These are phyloP conservation scores for Orbilia oligospora DNA, from an alignment of 2,329 filamentous ascomycete species.

Conservation along the genomic window DNA sequence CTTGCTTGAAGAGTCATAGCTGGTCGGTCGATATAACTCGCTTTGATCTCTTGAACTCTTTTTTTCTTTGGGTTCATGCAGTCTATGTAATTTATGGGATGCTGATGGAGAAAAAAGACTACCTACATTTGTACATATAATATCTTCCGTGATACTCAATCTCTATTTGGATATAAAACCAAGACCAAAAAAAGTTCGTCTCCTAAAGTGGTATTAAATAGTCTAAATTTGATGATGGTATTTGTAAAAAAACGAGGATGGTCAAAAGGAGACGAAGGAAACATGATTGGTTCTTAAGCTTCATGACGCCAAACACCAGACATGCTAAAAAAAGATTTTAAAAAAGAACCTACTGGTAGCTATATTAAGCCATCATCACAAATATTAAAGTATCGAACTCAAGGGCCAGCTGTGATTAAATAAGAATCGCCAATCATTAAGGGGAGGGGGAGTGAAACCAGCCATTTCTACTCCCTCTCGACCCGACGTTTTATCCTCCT, in stretches of 20 bases:
- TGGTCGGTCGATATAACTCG: not conserved
- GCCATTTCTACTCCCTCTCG: not conserved
- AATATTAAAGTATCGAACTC: not conserved
- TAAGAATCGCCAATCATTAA: not conserved
- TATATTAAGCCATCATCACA: too few relatives aligned
- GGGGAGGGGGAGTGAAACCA: not conserved
- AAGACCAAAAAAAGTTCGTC: not conserved
- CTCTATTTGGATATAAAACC: slow-evolving; percentile 1
- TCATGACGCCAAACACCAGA: slow-evolving; percentile 34
- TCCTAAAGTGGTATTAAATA: not conserved
- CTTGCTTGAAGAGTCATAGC: not conserved
- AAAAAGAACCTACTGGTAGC: too few relatives aligned
- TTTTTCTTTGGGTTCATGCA: too few relatives aligned
- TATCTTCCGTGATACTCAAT: slow-evolving; percentile 19
- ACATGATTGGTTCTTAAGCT: not conserved
- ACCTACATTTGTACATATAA: slow-evolving; percentile 46
- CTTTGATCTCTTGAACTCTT: not conserved
- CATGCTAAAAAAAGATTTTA: slow-evolving; percentile 18
- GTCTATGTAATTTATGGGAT: slow-evolving; percentile 4
- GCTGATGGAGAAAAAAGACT: not conserved
- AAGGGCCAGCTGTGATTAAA: not conserved
- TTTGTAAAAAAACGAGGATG: not conserved
- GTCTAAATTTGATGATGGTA: not conserved
- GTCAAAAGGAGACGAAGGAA: not conserved
- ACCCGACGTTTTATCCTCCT: slow-evolving; percentile 3